Conservation (phyloP, 768 basidiomycete genomes). For the Tricholoma bakamatsutake region DNA sequence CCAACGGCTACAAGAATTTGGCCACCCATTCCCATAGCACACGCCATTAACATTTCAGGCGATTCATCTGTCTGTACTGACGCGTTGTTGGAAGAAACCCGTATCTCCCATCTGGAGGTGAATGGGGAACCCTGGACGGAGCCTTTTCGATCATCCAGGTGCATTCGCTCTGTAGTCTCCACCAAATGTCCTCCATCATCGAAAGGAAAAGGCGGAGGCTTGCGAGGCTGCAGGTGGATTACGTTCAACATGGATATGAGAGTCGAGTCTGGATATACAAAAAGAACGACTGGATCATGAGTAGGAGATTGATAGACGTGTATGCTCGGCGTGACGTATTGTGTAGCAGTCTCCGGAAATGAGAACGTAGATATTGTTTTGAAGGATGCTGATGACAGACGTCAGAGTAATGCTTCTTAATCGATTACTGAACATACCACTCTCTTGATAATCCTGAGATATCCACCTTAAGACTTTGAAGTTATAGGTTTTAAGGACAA, state of each 20-base stretch:
- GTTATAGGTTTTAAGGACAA: background rate
- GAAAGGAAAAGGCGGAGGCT: conserved; percentile 35
- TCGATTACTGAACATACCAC: conserved; percentile 39
- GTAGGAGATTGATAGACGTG: conserved; percentile 37
- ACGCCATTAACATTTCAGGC: conserved; percentile 28
- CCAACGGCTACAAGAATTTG: conserved; percentile 35
- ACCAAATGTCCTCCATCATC: conserved; percentile 14
- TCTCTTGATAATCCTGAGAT: conserved; percentile 70
- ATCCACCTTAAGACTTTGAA: background rate
- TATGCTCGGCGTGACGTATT: conserved; percentile 29
- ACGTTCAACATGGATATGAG: conserved; percentile 42
- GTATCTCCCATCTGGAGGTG: conserved; percentile 19
- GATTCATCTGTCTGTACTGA: conserved; percentile 7
- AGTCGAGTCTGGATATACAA: conserved; percentile 33
- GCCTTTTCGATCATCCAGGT: conserved; percentile 19
- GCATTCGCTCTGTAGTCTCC: conserved; percentile 16
- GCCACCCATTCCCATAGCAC: conserved; percentile 40
- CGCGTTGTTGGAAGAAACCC: background rate
- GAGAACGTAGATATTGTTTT: conserved; percentile 48
- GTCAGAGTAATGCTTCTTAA: background rate
- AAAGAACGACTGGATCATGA: conserved; percentile 49
- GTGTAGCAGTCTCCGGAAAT: conserved; percentile 33
- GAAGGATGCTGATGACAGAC: conserved; percentile 49
- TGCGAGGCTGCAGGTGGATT: conserved; percentile 37
- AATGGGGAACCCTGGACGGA: background rate